Base-by-base conservation (phyloP, 202 grass and related monocot species). In the Dendrocalamus latiflorus region DNA sequence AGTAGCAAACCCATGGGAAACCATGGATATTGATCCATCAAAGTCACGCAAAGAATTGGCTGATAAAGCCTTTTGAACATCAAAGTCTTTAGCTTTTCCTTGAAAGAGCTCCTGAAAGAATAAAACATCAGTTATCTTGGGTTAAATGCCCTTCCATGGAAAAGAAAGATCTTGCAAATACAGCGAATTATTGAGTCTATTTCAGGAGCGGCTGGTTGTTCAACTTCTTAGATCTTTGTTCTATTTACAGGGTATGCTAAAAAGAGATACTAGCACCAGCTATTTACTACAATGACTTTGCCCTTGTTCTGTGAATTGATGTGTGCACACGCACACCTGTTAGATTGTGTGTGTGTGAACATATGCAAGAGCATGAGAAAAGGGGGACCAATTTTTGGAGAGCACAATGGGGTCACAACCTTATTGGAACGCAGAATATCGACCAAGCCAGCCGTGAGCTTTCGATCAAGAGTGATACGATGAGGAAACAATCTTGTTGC, bases 81-180 rank as follows among this genome's bases (percentile, higher is more conserved):
- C 68, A 82, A 98, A 98, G 65, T 87, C 80, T 93, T 93, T 98
- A 50, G 67, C 77, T 85, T 95, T 94, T 74, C 95, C 95, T 83
- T 91, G 88, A 63, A 98, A 98, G 79, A 98, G 86, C 77, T 98
- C 95, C 92, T 97, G 92, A 77, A 97, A 92, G 43, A 80, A 82
- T 69, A 62, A 50, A 74, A 76, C 33, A 70, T 86, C 42, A 89
- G 18, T 57, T 78, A 80, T 74, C 18, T 71, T 41, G 47, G 2
- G 64, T 5, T 86, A 59, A 90, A 79, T 79, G 28, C 11, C 65
- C 56, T 81, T 74, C 12, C n/a, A 38, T 68, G 25, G 37, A 71
- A 68, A 89, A 50, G 22, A 65, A 59, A 65, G 58, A 26, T 9
- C 72, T 81, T 41, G 66, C 3, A 34, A 50, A 49, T 82, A 5